Conservation (phyloP, 1,139 yeast species). For the Cylindricascospora bacillispora region DNA sequence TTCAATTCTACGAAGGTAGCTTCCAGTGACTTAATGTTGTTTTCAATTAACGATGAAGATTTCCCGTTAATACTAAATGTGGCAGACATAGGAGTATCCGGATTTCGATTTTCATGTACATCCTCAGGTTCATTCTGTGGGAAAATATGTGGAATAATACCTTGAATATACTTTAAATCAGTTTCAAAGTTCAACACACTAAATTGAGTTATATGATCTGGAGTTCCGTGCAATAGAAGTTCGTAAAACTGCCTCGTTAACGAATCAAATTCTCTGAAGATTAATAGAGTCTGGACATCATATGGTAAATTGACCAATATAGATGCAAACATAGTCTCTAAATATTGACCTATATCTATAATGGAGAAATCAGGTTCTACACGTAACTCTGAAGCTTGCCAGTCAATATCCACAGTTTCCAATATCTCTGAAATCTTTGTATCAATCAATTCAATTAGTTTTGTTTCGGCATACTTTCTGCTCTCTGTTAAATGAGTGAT, state of each 20-base stretch:
- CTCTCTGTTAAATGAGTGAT: slow-evolving; percentile 44
- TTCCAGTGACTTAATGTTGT: slow-evolving; percentile 30
- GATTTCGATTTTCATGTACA: slow-evolving; percentile 3
- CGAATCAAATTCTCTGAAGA: slow-evolving; percentile 79
- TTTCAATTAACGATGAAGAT: slow-evolving; percentile 24
- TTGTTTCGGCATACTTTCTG: slow-evolving; percentile 65
- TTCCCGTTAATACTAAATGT: slow-evolving; percentile 11
- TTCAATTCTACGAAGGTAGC: slow-evolving; percentile 48
- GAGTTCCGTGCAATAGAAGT: slow-evolving; percentile 41
- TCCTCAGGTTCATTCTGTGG: slow-evolving; percentile 12
- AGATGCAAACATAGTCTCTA: slow-evolving; percentile 76
- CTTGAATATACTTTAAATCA: slow-evolving; percentile 50
- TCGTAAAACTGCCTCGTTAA: slow-evolving; percentile 60
- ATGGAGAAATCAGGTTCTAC: slow-evolving; percentile 62
- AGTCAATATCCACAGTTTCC: slow-evolving; percentile 78
- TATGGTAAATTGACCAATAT: slow-evolving; percentile 77
- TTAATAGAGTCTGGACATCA: slow-evolving; percentile 62
- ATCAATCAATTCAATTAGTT: slow-evolving; percentile 72
- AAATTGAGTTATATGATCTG: slow-evolving; percentile 30
- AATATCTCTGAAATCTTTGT: slow-evolving; percentile 65
- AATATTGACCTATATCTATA: slow-evolving; percentile 75
- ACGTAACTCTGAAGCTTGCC: slow-evolving; percentile 44
- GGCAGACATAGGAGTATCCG: slow-evolving; percentile 3
- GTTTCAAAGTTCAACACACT: slow-evolving; percentile 48
- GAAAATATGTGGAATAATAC: slow-evolving; percentile 33